Evolutionary conservation across 768 basidiomycete species (phyloP), one percentile per base, ranked within the genome.

Genomic region (Collybia mongolica): DNA sequence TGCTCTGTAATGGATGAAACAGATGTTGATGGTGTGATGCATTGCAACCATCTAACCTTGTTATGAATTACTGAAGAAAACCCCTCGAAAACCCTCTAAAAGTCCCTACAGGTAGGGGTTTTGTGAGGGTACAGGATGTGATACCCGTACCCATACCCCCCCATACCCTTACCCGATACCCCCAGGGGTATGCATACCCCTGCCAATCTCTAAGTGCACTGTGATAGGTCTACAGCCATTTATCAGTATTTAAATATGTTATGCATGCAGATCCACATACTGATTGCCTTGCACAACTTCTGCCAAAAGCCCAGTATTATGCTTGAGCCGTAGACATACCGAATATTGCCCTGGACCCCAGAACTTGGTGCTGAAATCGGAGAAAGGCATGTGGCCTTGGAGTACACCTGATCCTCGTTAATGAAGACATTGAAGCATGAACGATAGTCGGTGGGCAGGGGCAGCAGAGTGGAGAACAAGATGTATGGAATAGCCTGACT

Each of bases 251-350:
- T 28, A 46, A 26, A 23, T 17, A 28, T 5, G 15, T 22, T 35
- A 46, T 28, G 11, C 9, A 28, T 9, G 5, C 9, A 3, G 22
- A 19, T 6, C 1, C 12, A 57, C 61, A 47, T 40, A 62, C 65
- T 55, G 39, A 44, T 36, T 3, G 39, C 51, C 12, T 60, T 53
- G 40, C 61, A 60, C 18, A 67, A 17, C 2, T 51, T 55, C 5
- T 29, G 39, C 66, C 66, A 67, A 26, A 53, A 65, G n/a, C 45
- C 37, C 23, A 64, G 66, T 19, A 66, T 51, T 24, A 67, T 37
- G 11, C 47, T 45, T 5, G 59, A 54, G 28, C 52, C 48, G 9
- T 28, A 28, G 26, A 28, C 9, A 48, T 63, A 62, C 28, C 41
- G 53, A n/a, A 36, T 35, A 9, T 24, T 22, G 6, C 51, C 45